Base-by-base conservation (phyloP, 176 grass and related monocot species). In the Echinochloa phyllopogon region DNA sequence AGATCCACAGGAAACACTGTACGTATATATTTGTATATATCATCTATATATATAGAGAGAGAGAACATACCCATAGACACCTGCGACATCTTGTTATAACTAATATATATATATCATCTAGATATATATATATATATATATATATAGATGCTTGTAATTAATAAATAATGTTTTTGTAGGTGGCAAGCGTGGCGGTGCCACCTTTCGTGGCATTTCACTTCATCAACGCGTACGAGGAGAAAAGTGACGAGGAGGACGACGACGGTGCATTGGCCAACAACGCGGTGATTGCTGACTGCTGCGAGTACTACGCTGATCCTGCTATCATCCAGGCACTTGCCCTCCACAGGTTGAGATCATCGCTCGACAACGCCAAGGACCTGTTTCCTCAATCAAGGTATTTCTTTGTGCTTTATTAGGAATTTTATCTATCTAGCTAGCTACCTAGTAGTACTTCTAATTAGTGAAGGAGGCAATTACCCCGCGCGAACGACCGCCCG, bases 141-240 rank as follows among this genome's bases (percentile, higher is more conserved):
- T n/a, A n/a, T n/a, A n/a, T n/a, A n/a, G n/a, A 16, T 20, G 13
- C 4, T 18, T 17, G 5, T 2, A 48, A 47, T 52, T 52, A 4
- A 17, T 2, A 38, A 14, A 18, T 20, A 67, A 67, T 16, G 18
- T 20, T 48, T 8, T 20, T 66, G 16, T 40, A 41, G 38, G 65
- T 69, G 65, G 65, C 65, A 2, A 69, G 65, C 65, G 89, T 92
- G 3, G 89, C 88, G 77, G 89, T 94, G 49, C 92, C 92, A 2
- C 84, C 92, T 6, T 94, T 63, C 71, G 79, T 94, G 80, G 89
- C 87, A 7, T 83, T 92, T 62, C 92, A 94, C 77, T 94, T 90
- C 82, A 92, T 94, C 87, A 94, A 94, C 23, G 92, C 85, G 37
- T 94, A 90, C 16, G 87, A 94, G 72, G 89, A 94, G 39, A 63